Evolutionary conservation across 2,329 filamentous ascomycete genomes (phyloP), one percentile per base, ranked within the genome.

Genomic region (Fusarium nygamai): DNA sequence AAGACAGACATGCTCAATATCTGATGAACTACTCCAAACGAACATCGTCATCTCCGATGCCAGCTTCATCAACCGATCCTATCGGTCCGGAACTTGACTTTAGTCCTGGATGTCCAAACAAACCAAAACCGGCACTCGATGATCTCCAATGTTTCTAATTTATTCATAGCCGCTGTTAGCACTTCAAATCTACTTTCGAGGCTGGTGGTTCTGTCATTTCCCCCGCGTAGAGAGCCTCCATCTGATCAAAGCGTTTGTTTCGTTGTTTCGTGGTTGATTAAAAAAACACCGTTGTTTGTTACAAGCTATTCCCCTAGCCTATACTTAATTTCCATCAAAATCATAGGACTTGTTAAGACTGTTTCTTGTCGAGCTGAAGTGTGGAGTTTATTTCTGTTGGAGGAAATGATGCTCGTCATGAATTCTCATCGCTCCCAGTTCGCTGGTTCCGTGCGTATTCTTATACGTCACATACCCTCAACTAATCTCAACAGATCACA

Each of bases 191-290:
- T 34, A 56, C 38, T 63, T 48, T 69, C 56, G 38, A 68, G 64
- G 66, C 43, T n/a, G 47, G 39, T 34, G 44, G 19, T 27, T 50
- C 38, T 36, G 36, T 43, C 53, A 38, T 51, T 51, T 27, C 58
- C 61, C 59, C 66, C 34, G 31, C 34, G 39, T 48, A 31, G 34
- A 34, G 38, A 59, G 47, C 60, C 46, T 53, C 27, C 39, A n/a
- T 24, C 29, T 70, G 67, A 70, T 65, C 67, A 70, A 70, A 65
- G 67, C 67, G 59, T 66, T 53, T 53, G 67, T 70, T 70, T 70
- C 66, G 27, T 22, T n/a, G 51, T 70, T 70, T 70, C 58, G 53
- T 56, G 63, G 51, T 44, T 61, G 8, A 38, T 43, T 48, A 29
- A n/a, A 22, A 43, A 65, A 34, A 29, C 44, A 44, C 31, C 17